Base-by-base conservation (phyloP, 2,329 filamentous ascomycete species). In the Aureobasidium vineae region DNA sequence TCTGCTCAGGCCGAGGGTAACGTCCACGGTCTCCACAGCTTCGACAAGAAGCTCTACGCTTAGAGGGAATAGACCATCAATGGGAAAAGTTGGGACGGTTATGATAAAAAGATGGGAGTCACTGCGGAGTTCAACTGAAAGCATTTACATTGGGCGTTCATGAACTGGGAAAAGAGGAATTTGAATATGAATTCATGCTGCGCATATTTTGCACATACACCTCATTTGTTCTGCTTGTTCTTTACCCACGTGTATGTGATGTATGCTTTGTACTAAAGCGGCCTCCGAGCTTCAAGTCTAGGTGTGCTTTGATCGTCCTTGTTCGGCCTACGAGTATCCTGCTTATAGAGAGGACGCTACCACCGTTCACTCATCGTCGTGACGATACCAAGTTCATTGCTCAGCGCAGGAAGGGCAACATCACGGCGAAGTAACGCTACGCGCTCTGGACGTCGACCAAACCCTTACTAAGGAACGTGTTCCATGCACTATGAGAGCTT, bases 1-100 rank as follows among this genome's bases (percentile, higher is more conserved):
- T 97, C 92, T 79, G 95, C 95, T 60, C 92, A 97, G 85, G 85
- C 96, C 68, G 95, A 99, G 84, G 95, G 95, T 70, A 95, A 94
- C 77, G 93, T 99, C 69, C 96, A 98, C 82, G 87, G 87, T 68
- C 92, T 99, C 85, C 92, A 98, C 83, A 94, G 91, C 77, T 98
- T 96, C 78, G 95, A 98, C 85, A 99, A 99, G 90, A 99, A 98
- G 86, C 90, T 99, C 72, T 99, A 96, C 81, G 92, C 92, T 74
- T 97, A 73, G 66, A 53, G 33, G 49, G 26, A 21, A 36, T 28
- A 38, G 21, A 45, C n/a, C 49, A 54, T 45, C 8, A 41, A 64
- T 19, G 10, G 49, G 36, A 54, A 64, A 64, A 64, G 19, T 23
- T 53, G 11, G 61, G 23, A 45, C 36, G 36, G 49, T 53, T 36